Conservation (phyloP, 2,329 filamentous ascomycete species). For the Exophiala spinifera region DNA sequence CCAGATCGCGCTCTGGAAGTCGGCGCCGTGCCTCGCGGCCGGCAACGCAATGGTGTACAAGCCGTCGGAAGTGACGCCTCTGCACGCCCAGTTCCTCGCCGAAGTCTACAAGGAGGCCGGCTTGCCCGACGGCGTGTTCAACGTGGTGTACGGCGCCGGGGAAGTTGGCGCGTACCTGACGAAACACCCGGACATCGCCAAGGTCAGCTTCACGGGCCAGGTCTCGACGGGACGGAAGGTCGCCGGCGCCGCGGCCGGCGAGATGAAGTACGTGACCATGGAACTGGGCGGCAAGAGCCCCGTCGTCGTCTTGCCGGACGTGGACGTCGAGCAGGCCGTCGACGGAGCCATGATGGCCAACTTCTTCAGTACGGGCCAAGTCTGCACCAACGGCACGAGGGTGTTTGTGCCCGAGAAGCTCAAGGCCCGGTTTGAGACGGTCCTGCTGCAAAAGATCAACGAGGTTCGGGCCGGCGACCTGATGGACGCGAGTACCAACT, state of each 20-base stretch:
- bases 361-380: conserved; percentile 86
- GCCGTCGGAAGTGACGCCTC: conserved; percentile 79
- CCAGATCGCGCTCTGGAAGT: conserved; percentile 88
- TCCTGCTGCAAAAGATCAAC: conserved; percentile 66
- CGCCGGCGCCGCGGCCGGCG: conserved; percentile 67
- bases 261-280: conserved; percentile 90
- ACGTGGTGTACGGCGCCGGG: conserved; percentile 77
- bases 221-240: conserved; percentile 81
- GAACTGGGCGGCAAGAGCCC: conserved; percentile 87
- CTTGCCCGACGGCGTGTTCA: conserved; percentile 78
- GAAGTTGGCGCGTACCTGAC: conserved; percentile 74
- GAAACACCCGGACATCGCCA: conserved; percentile 68
- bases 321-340: conserved; percentile 73
- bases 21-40: conserved; percentile 76
- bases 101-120: conserved; percentile 76
- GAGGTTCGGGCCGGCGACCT: conserved; percentile 70
- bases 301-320: conserved; percentile 74
- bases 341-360: conserved; percentile 92
- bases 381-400: conserved; percentile 88
- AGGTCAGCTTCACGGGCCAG: conserved; percentile 87
- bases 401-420: conserved; percentile 72
- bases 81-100: conserved; percentile 75
- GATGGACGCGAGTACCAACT: conserved; percentile 71
- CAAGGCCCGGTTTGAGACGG: conserved; percentile 65
- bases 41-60: conserved; percentile 92